A percentile compares a stretch with the other conserved stretches of the same genome.
Evolutionary conservation across 139 green algal species (phyloP).

Genomic region (Chlamydomonas eustigma): DNA sequence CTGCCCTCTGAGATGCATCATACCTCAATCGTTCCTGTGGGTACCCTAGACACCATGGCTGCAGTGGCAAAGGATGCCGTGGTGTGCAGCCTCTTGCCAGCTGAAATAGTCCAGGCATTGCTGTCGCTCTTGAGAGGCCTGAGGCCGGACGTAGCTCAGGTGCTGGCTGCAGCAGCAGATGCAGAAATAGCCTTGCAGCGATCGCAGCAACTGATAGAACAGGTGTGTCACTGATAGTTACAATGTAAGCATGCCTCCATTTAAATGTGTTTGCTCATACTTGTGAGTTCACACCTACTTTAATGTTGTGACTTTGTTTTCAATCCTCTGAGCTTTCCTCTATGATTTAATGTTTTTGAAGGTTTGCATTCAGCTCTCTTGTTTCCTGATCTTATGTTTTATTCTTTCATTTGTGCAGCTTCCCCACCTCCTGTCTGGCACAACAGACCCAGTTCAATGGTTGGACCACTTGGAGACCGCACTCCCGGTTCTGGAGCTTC

Average conservation of each 20-base stretch:
- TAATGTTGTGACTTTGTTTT: too few species aligned
- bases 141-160: conserved; percentile 22
- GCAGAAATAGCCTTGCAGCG: conserved; percentile 25
- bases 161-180: conserved; percentile 18
- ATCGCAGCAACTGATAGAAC: conserved; percentile 15
- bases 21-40: conserved; percentile 21
- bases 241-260: too few species aligned
- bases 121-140: conserved; percentile 22
- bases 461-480: conserved; percentile 20
- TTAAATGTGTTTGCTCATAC: too few species aligned
- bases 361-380: too few species aligned
- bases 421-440: conserved; percentile 14
- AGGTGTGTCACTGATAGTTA: too few species aligned
- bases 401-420: conserved; percentile 5
- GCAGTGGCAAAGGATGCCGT: conserved; percentile 27
- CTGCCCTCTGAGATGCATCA: conserved; percentile 24
- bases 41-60: conserved; percentile 24
- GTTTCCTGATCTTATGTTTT: too few species aligned
- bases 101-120: neutral
- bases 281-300: too few species aligned
- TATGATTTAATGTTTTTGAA: too few species aligned
- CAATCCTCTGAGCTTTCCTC: too few species aligned
- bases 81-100: conserved; percentile 17
- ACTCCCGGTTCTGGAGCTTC: conserved; percentile 32
- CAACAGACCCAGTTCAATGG: conserved; percentile 6